phyloP scores from a whole-genome alignment of 306 rosid species.

The Cercis canadensis region DNA sequence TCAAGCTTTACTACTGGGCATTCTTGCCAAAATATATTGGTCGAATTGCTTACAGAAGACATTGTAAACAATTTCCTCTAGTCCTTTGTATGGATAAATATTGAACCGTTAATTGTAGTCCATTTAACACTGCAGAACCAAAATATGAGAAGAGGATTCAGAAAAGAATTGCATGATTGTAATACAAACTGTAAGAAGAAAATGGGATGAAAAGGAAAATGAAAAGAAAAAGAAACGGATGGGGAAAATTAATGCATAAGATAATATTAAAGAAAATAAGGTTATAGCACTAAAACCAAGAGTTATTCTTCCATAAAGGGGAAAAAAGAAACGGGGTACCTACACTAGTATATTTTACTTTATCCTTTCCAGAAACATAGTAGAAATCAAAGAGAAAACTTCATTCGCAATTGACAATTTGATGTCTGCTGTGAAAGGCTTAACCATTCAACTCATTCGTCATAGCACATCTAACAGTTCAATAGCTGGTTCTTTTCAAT shows the following conservation, averaged over 20 bases:
- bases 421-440: background rate
- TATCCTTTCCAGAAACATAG: background rate
- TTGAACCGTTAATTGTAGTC: conserved; percentile 39
- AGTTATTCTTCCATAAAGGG: background rate
- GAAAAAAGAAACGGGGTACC: background rate
- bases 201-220: background rate
- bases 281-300: background rate
- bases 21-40: conserved; percentile 87
- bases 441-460: background rate
- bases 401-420: background rate
- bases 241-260: background rate
- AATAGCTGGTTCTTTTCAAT: background rate
- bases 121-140: conserved; percentile 31
- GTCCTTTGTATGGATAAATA: conserved; percentile 28
- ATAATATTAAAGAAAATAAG: background rate
- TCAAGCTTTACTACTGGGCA: conserved; percentile 73
- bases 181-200: background rate
- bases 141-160: conserved; percentile 25
- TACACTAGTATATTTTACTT: background rate
- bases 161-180: conserved; percentile 24
- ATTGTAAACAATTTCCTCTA: conserved; percentile 48
- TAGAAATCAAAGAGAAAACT: background rate
- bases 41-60: conserved; percentile 69
- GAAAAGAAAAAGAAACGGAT: background rate
- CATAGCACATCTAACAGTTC: background rate